Base-by-base conservation (phyloP, 192 early-diverging fungal genomes). In the Spizellomyces sp. region DNA sequence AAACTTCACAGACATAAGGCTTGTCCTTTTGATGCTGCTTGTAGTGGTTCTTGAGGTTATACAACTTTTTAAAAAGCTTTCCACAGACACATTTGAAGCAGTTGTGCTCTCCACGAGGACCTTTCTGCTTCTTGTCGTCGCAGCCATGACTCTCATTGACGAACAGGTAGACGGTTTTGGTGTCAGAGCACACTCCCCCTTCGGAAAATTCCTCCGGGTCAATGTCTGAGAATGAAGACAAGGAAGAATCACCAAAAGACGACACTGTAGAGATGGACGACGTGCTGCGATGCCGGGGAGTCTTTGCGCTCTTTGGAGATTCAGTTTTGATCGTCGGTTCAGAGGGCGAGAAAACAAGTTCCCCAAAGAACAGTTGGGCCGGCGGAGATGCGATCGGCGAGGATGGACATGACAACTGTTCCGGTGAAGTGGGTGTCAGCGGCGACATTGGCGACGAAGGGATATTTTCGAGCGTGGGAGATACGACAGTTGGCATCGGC, bases 1-100 rank as follows among this genome's bases (percentile, higher is more conserved):
- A 78, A 5, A 66, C 65, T 10, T 68, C 71, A 45, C 77, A 78
- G 6, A 67, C 64, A 66, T 66, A 70, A 8, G 73, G 69, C 27
- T 54, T 69, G 1, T 58, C 63, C 19, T 22, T 22, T 56, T 22
- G 43, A 63, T 79, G 73, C 45, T 63, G 48, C 55, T 71, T 69
- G 59, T 61, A 65, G 55, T 79, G 77, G 58, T 60, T 67, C 56
- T 63, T 65, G 54, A 77, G 45, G 36, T 77, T 73, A 42, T 67
- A 69, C 9, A 73, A 61, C 55, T 71, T 73, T 15, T 73, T 64
- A 58, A 77, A 77, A n/a, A 68, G 54, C 60, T 69, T 67, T 8
- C 76, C 76, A 41, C 76, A 77, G 41, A 44, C 45, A 48, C 76
- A 77, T 50, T 70, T 77, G 64, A 77, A 70, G 10, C 15, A 52